Conservation (phyloP, 345 rosid species). For the Mangifera indica region DNA sequence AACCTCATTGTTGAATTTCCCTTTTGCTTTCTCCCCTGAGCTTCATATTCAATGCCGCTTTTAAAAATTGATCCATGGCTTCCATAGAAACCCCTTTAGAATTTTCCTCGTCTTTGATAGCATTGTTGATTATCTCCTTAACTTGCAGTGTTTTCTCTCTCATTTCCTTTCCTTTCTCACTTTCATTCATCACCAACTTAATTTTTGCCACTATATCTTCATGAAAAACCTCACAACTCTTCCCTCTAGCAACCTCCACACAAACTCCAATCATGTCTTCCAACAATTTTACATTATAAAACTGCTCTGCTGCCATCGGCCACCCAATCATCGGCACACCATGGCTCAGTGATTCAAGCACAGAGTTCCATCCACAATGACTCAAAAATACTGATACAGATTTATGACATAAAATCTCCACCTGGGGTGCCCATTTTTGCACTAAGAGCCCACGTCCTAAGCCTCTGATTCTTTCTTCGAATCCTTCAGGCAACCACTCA, state of each 20-base stretch:
- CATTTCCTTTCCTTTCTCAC: conserved; percentile 40
- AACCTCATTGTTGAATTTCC: too few species aligned
- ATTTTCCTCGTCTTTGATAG: conserved; percentile 18
- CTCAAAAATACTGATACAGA: conserved; percentile 29
- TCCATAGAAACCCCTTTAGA: conserved; percentile 26
- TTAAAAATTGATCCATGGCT: conserved; percentile 34
- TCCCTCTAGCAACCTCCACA: too few species aligned
- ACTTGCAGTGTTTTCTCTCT: conserved; percentile 41
- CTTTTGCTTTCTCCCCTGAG: background rate
- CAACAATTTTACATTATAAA: conserved; percentile 28
- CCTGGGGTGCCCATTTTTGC: conserved; percentile 34
- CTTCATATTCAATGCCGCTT: conserved; percentile 22
- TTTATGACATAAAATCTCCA: conserved; percentile 28
- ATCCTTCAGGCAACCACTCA: background rate
- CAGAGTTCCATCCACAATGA: conserved; percentile 44
- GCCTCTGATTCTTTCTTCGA: background rate
- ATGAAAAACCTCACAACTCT: conserved; percentile 18
- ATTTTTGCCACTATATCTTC: conserved; percentile 43
- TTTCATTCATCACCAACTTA: conserved; percentile 47
- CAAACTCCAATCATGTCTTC: conserved; percentile 24
- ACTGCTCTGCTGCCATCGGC: conserved; percentile 32
- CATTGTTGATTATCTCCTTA: conserved; percentile 30
- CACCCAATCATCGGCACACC: conserved; percentile 35
- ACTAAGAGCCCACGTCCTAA: conserved; percentile 20
- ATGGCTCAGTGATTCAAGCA: conserved; percentile 29